Evolutionary conservation across 2,329 filamentous ascomycete genomes (phyloP).

Genomic region (Plectosphaerella plurivora): DNA sequence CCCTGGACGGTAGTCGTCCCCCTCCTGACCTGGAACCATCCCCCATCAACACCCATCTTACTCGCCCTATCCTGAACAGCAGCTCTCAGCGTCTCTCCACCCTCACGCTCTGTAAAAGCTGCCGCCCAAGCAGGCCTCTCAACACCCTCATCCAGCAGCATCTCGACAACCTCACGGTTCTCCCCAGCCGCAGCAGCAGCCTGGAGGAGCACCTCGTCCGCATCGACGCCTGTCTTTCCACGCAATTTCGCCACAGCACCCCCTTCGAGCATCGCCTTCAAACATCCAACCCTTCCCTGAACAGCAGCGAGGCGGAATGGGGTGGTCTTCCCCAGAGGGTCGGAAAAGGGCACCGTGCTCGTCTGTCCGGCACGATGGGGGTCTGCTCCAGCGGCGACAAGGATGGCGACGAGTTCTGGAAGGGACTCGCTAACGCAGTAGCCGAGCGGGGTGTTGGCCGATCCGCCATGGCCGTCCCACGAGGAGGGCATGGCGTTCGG

Average conservation of each 20-base stretch:
- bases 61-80: background rate
- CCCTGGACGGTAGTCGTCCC: background rate
- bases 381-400: background rate
- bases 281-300: background rate
- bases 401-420: background rate
- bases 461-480: background rate
- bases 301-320: background rate
- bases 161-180: background rate
- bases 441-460: background rate
- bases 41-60: background rate
- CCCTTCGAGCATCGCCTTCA: background rate
- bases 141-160: background rate
- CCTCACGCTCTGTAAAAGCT: background rate
- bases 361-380: background rate
- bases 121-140: background rate
- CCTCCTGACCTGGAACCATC: too few species aligned
- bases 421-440: background rate
- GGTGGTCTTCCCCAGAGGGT: background rate
- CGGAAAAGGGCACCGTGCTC: background rate
- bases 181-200: background rate
- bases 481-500: background rate
- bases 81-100: background rate
- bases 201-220: background rate
- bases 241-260: background rate
- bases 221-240: background rate